Evolutionary conservation across 352 stramenopile species (phyloP).

Genomic region (Phytophthora ramorum): DNA sequence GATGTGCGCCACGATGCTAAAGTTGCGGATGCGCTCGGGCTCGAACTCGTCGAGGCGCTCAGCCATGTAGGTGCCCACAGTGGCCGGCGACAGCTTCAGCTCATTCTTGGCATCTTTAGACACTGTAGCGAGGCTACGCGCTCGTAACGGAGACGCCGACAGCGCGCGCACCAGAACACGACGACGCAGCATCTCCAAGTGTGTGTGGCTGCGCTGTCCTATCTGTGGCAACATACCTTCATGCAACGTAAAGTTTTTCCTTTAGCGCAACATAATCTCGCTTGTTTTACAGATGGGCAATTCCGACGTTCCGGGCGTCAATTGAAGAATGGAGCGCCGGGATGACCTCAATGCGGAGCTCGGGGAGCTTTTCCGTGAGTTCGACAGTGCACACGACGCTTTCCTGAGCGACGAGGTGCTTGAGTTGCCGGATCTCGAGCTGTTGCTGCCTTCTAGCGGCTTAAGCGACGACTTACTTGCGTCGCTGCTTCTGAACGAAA

Average conservation of each 20-base stretch:
- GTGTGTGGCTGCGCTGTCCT: constrained; percentile 23
- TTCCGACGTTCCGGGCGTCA: constrained; percentile 23
- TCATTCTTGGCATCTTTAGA: constrained; percentile 16
- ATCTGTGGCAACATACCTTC: constrained; percentile 5
- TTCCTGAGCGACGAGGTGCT: constrained; percentile 8
- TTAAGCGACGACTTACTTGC: constrained; percentile 21
- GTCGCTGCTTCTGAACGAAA: constrained; percentile 12
- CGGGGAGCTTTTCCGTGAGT: constrained; percentile 9
- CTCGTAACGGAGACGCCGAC: constrained; percentile 5
- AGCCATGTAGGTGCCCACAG: constrained; percentile 68
- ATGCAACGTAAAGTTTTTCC: not conserved
- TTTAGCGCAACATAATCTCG: not conserved
- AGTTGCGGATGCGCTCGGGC: constrained; percentile 89
- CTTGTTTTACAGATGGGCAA: constrained; percentile 19
- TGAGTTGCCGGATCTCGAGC: constrained; percentile 35
- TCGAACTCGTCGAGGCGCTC: constrained; percentile 64
- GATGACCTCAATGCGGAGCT: constrained; percentile 15
- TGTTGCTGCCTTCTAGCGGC: constrained; percentile 25
- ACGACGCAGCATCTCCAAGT: constrained; percentile 30
- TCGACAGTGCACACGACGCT: constrained; percentile 4
- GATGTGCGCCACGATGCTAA: constrained; percentile 93
- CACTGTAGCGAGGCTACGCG: constrained; percentile 14
- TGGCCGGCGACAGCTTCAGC: constrained; percentile 46
- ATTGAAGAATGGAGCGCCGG: constrained; percentile 13
- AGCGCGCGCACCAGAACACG: constrained; percentile 11